A percentile compares a stretch with the other conserved stretches of the same genome.
Evolutionary conservation across 257 asterid species (phyloP).

Genomic region (Linaria vulgaris): DNA sequence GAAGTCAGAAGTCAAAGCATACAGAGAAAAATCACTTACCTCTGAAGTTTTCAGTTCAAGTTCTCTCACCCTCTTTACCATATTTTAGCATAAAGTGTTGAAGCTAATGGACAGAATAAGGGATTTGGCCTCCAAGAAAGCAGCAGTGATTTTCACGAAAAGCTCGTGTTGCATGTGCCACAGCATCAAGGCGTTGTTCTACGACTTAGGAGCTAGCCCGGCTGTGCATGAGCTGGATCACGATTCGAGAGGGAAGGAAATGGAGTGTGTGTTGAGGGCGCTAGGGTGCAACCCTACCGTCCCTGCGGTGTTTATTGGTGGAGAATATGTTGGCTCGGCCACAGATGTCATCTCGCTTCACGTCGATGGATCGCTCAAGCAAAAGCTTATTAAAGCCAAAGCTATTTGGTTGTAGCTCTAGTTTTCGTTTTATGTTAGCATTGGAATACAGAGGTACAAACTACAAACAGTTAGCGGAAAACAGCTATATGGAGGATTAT

Average conservation of each 20-base stretch:
- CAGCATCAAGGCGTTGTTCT: constrained; percentile 71
- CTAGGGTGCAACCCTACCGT: constrained; percentile 72
- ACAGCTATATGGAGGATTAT: neutral
- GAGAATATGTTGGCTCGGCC: constrained; percentile 64
- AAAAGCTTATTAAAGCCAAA: constrained; percentile 58
- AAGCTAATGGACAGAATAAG: constrained; percentile 51
- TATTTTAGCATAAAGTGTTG: neutral
- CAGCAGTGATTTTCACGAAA: constrained; percentile 76
- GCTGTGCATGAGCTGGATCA: constrained; percentile 71
- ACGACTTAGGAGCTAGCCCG: constrained; percentile 78
- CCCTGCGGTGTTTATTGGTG: constrained; percentile 79
- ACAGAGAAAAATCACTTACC: too few species aligned
- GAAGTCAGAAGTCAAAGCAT: constrained; percentile 21
- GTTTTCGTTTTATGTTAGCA: too few species aligned
- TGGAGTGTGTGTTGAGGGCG: constrained; percentile 57
- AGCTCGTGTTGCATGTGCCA: constrained; percentile 93
- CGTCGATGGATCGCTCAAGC: constrained; percentile 70
- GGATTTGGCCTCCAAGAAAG: constrained; percentile 69
- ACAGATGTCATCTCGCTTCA: constrained; percentile 65
- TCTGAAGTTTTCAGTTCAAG: neutral
- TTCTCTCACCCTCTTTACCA: neutral
- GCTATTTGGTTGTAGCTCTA: constrained; percentile 85
- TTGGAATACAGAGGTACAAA: too few species aligned
- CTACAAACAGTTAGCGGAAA: too few species aligned
- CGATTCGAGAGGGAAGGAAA: constrained; percentile 52